These are phyloP conservation scores for Saccharomycopsis guyanensis DNA, from an alignment of 805 yeast species.

Conservation along the genomic window DNA sequence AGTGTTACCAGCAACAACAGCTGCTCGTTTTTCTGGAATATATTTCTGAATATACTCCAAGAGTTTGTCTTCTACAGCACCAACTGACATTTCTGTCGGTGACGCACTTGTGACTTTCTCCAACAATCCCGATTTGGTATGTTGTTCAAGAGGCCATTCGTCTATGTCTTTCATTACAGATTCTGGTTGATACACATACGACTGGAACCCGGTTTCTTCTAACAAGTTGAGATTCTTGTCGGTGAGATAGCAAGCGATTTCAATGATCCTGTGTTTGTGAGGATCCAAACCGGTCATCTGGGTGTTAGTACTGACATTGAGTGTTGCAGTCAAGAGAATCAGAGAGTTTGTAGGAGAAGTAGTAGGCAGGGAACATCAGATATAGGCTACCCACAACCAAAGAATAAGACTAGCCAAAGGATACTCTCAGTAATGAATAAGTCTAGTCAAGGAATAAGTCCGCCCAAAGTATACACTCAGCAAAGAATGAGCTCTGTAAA, in stretches of 20 bases:
- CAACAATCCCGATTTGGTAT: slow-evolving; percentile 69
- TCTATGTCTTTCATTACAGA: slow-evolving; percentile 63
- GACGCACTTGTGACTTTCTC: slow-evolving; percentile 51
- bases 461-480: no score
- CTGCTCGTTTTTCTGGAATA: slow-evolving; percentile 46
- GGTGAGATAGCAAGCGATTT: slow-evolving; percentile 84
- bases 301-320: no score
- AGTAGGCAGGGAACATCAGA: no score
- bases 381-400: no score
- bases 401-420: no score
- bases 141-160: slow-evolving; percentile 84
- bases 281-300: slow-evolving; percentile 89
- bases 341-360: no score
- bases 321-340: no score
- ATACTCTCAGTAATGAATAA: no score
- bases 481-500: no score
- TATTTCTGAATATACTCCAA: slow-evolving; percentile 49
- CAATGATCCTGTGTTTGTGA: slow-evolving; percentile 77
- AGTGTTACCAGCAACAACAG: slow-evolving; percentile 83
- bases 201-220: slow-evolving; percentile 69
- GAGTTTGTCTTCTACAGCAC: slow-evolving; percentile 59
- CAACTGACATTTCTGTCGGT: slow-evolving; percentile 35
- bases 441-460: no score
- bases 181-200: slow-evolving; percentile 66
- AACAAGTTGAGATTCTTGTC: slow-evolving; percentile 70